phyloP scores from a whole-genome alignment of 2,329 filamentous ascomycete genomes.

The Talaromyces albobiverticillius region DNA sequence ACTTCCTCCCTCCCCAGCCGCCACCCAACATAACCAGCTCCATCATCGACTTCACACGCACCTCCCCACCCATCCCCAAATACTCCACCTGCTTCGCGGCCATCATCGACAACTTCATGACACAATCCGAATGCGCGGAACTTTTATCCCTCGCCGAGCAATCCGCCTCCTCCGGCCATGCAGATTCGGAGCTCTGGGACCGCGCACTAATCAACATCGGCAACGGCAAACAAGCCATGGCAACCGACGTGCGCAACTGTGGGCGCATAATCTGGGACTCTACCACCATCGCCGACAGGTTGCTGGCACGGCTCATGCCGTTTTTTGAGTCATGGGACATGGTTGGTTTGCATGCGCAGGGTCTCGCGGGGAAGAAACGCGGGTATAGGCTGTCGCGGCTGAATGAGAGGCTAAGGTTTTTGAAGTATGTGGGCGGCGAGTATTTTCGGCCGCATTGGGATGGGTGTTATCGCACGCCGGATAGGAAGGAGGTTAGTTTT shows the following conservation, averaged over 20 bases:
- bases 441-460: constrained; percentile 74
- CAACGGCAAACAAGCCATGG: constrained; percentile 56
- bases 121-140: constrained; percentile 59
- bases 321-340: constrained; percentile 49
- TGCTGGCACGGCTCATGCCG: constrained; percentile 58
- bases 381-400: constrained; percentile 43
- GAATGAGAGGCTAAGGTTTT: constrained; percentile 72
- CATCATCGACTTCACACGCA: constrained; percentile 54
- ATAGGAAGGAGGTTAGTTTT: constrained; percentile 49
- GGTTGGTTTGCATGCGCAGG: constrained; percentile 44
- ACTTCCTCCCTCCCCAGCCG: constrained; percentile 34
- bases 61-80: constrained; percentile 45
- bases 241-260: constrained; percentile 62
- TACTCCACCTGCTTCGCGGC: constrained; percentile 58
- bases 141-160: constrained; percentile 54
- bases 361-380: constrained; percentile 41
- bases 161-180: constrained; percentile 24
- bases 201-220: constrained; percentile 68
- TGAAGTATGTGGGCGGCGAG: constrained; percentile 69
- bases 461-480: constrained; percentile 58
- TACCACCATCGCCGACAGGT: constrained; percentile 57
- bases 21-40: constrained; percentile 45
- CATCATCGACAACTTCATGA: constrained; percentile 63
- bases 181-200: constrained; percentile 52
- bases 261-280: constrained; percentile 76